Evolutionary conservation across 2,329 filamentous ascomycete species (phyloP), one percentile per base, ranked within the genome.

Genomic region (Nemania bipapillata): DNA sequence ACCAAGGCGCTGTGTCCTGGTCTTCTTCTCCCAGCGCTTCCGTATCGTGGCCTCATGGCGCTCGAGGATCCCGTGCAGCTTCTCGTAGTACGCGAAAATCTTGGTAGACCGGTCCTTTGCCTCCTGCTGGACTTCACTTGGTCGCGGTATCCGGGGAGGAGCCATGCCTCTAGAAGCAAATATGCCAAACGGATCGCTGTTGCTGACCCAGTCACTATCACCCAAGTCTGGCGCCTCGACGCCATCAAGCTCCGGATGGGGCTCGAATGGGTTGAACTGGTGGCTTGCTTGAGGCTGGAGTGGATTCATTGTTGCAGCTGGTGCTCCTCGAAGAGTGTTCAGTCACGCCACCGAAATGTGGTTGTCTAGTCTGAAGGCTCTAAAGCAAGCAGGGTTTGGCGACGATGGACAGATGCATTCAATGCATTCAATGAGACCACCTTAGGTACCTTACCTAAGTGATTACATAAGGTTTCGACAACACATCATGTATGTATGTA

Each of bases 21-120:
- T 83, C 76, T 87, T 88, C 72, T 88, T 88, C 2, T 72, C 68
- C 87, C 86, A 90, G 45, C 86, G 81, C 69, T 82, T 86, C 61
- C 82, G 82, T 11, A 89, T 83, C 0, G 80, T 82, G 0, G 75
- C 76, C 72, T 89, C 86, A 56, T 87, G 84, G 4, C 86, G 81
- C 47, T 82, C 76, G 2, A 89, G 63, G 4, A 87, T 85, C 4
- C 56, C 24, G 22, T 50, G 45, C 7, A 87, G 74, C 2, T 52
- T 64, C 5, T 77, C 69, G 72, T 80, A 83, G 66, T 73, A 66
- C 6, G 66, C 68, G 65, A 82, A 81, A 20, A 85, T 80, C 1
- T 70, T 63, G 42, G 30, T 56, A 4, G 59, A 49, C 7, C 63
- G 58, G 6, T 58, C 50, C 20, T 60, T 67, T 11, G 67, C 67